A percentile compares a stretch with the other conserved stretches of the same genome.
These are phyloP conservation scores for Cyclocybe aegerita DNA, from an alignment of 768 basidiomycete genomes.

Conservation along the genomic window DNA sequence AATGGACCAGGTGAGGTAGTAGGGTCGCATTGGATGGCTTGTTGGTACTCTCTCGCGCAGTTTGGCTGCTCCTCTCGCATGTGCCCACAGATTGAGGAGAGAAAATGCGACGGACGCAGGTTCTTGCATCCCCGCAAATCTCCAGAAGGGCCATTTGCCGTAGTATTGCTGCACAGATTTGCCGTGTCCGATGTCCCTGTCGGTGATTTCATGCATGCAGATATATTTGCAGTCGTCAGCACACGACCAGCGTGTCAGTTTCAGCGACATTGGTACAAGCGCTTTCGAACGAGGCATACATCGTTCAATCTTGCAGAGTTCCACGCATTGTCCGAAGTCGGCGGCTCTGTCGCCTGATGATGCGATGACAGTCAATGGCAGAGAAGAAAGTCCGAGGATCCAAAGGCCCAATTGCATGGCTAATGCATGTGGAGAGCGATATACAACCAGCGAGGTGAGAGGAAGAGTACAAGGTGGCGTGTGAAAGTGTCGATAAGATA, in stretches of 20 bases:
- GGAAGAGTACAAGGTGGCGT: too few relatives aligned
- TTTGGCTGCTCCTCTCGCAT: conserved; percentile 57
- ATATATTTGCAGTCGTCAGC: conserved; percentile 83
- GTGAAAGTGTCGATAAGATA: too few relatives aligned
- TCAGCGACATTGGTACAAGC: conserved; percentile 51
- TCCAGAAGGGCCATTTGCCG: conserved; percentile 98
- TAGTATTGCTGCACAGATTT: conserved; percentile 71
- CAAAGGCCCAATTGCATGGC: too few relatives aligned
- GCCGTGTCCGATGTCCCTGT: conserved; percentile 43
- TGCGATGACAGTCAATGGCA: too few relatives aligned
- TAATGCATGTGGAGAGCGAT: too few relatives aligned
- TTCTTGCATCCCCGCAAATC: conserved; percentile 88
- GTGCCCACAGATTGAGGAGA: conserved; percentile 78
- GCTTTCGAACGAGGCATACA: conserved; percentile 35
- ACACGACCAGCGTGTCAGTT: conserved; percentile 85
- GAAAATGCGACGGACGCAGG: conserved; percentile 92
- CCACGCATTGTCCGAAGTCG: conserved; percentile 53
- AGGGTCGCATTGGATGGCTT: conserved; percentile 66
- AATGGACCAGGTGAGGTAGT: conserved; percentile 65
- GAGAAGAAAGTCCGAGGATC: too few relatives aligned
- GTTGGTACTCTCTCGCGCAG: conserved; percentile 47
- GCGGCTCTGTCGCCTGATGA: conserved; percentile 65
- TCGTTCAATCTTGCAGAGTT: conserved; percentile 36
- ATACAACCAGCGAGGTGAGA: too few relatives aligned
- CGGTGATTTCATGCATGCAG: conserved; percentile 83